Percentiles rank a stretch among this genome's conserved stretches.
Conservation (phyloP, 2,329 filamentous ascomycete genomes). For the Rutstroemia sp. region DNA sequence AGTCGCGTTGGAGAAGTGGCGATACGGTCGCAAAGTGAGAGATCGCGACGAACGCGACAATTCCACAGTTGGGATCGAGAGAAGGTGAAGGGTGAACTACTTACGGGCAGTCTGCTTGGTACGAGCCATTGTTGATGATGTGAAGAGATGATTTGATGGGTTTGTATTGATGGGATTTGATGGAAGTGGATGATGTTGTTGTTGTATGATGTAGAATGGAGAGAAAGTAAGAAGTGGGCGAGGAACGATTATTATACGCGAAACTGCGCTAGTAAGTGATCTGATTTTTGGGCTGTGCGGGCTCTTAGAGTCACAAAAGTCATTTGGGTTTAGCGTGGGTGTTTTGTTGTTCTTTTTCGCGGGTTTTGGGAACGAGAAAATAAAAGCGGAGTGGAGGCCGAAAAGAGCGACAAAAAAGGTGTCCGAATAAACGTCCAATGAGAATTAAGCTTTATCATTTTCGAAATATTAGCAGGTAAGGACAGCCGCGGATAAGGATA, state of each 20-base stretch:
- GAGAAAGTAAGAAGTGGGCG: constrained; percentile 26
- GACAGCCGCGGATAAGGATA: too few relatives aligned
- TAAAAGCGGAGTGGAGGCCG: too few relatives aligned
- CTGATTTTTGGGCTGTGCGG: constrained; percentile 12
- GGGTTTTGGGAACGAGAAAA: too few relatives aligned
- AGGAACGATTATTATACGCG: constrained; percentile 27
- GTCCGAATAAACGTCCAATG: constrained; percentile 12
- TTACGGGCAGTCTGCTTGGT: constrained; percentile 29
- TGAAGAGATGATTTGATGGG: constrained; percentile 2
- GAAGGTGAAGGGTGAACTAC: neutral
- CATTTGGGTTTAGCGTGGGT: neutral
- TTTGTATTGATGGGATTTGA: constrained; percentile 14
- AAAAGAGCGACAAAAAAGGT: too few relatives aligned
- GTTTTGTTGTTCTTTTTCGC: too few relatives aligned
- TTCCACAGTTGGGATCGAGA: neutral
- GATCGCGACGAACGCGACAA: constrained; percentile 22
- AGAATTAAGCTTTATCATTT: constrained; percentile 2
- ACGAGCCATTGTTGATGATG: constrained; percentile 31
- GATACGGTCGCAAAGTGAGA: constrained; percentile 13
- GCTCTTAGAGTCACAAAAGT: neutral
- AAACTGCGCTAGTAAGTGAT: constrained; percentile 24
- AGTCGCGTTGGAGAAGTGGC: constrained; percentile 10
- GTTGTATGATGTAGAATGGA: constrained; percentile 21
- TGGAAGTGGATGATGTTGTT: constrained; percentile 18
- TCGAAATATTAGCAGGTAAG: neutral